Conservation (phyloP, 1,284 basidiomycete species). For the Fomitopsis pinicola region DNA sequence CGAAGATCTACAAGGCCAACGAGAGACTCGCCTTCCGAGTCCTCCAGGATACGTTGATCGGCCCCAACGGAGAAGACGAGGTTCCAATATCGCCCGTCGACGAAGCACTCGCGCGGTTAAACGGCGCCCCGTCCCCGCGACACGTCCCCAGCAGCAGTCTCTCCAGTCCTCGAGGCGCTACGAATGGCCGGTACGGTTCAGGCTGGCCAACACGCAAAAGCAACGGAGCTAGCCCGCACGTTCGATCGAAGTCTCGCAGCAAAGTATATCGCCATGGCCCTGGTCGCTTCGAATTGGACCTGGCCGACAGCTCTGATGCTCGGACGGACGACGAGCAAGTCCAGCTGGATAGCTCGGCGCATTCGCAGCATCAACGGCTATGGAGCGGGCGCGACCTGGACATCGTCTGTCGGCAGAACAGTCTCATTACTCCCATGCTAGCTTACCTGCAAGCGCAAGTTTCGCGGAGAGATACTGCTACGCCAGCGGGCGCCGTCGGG, state of each 20-base stretch:
- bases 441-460: slow-evolving; percentile 33
- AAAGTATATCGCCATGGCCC: slow-evolving; percentile 58
- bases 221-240: slow-evolving; percentile 33
- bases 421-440: slow-evolving; percentile 57
- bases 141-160: slow-evolving; percentile 13
- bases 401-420: slow-evolving; percentile 68
- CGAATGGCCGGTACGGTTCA: not conserved
- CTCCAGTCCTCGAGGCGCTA: slow-evolving; percentile 8
- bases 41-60: slow-evolving; percentile 79
- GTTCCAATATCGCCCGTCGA: slow-evolving; percentile 20
- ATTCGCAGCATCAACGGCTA: slow-evolving; percentile 27
- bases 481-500: slow-evolving; percentile 7
- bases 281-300: slow-evolving; percentile 56
- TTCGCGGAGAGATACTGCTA: slow-evolving; percentile 11
- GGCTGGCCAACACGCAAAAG: slow-evolving; percentile 4
- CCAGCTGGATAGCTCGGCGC: slow-evolving; percentile 19
- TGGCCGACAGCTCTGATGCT: slow-evolving; percentile 25
- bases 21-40: slow-evolving; percentile 75
- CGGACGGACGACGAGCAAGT: slow-evolving; percentile 22
- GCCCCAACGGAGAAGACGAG: slow-evolving; percentile 19
- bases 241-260: slow-evolving; percentile 67
- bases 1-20: slow-evolving; percentile 58
- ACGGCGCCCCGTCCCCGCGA: slow-evolving; percentile 8
- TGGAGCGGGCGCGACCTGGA: slow-evolving; percentile 69
- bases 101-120: slow-evolving; percentile 24